phyloP scores from a whole-genome alignment of 108 stramenopile species.

The Epipyxis sp. region DNA sequence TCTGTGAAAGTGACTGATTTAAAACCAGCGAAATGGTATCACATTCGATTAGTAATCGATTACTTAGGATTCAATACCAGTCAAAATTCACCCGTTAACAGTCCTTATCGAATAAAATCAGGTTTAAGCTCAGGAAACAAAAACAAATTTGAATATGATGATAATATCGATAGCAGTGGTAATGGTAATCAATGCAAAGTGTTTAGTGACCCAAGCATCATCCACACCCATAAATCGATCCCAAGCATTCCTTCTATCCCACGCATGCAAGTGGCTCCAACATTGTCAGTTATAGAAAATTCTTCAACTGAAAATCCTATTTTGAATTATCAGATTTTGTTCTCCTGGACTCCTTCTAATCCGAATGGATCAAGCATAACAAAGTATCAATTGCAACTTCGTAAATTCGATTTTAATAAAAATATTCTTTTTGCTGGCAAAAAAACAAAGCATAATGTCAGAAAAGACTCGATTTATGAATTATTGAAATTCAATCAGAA shows the following conservation, averaged over 20 bases:
- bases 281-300: not conserved
- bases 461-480: not conserved
- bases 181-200: too few species aligned
- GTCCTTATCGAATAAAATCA: too few species aligned
- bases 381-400: not conserved
- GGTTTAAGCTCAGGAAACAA: too few species aligned
- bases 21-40: slow-evolving; percentile 16
- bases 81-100: too few species aligned
- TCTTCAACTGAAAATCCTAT: not conserved
- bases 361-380: not conserved
- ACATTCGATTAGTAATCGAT: slow-evolving; percentile 14
- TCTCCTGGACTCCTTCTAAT: not conserved
- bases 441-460: not conserved
- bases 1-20: not conserved
- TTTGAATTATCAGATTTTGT: not conserved
- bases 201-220: not conserved
- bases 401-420: not conserved
- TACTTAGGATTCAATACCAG: not conserved
- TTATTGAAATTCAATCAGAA: not conserved
- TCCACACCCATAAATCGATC: not conserved
- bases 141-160: too few species aligned
- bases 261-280: not conserved
- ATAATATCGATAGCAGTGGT: too few species aligned
- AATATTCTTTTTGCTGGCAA: not conserved
- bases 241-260: not conserved